A percentile compares a stretch with the other conserved stretches of the same genome.
These are phyloP conservation scores for Sporothrix globosa DNA, from an alignment of 2,329 filamentous ascomycete species.

Conservation along the genomic window DNA sequence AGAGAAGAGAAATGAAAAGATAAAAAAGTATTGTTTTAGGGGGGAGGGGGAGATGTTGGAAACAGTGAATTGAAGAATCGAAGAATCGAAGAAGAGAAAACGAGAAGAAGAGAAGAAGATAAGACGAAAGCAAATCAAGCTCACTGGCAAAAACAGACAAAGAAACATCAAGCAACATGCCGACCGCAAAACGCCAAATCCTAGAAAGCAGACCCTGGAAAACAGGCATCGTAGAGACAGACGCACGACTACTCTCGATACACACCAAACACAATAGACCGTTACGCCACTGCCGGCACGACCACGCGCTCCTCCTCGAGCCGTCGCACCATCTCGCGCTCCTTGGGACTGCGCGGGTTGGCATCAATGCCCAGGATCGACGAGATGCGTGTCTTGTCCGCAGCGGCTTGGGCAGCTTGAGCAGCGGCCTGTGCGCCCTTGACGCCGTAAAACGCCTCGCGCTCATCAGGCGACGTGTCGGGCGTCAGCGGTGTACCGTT, in stretches of 20 bases:
- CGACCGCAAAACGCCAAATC: slow-evolving; percentile 10
- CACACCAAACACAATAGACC: neutral
- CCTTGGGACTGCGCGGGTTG: slow-evolving; percentile 59
- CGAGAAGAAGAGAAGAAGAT: neutral
- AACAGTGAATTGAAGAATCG: slow-evolving; percentile 22
- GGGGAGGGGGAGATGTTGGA: neutral
- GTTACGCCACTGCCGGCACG: slow-evolving; percentile 30
- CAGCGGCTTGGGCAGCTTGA: neutral
- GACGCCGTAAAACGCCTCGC: slow-evolving; percentile 46
- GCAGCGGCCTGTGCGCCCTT: slow-evolving; percentile 37
- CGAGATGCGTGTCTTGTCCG: slow-evolving; percentile 64
- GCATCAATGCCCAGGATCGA: slow-evolving; percentile 65
- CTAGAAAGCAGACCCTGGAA: neutral
- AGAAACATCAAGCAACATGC: neutral
- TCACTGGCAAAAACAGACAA: neutral
- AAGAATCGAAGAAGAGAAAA: neutral
- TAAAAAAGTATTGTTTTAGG: neutral
- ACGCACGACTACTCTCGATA: neutral
- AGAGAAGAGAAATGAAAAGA: neutral
- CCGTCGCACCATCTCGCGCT: slow-evolving; percentile 60
- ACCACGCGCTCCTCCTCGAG: slow-evolving; percentile 53
- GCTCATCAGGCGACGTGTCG: slow-evolving; percentile 56
- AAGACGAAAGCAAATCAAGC: neutral
- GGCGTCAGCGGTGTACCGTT: slow-evolving; percentile 56
- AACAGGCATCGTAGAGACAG: neutral